phyloP scores from a whole-genome alignment of 768 basidiomycete species.

The Termitomyces sp. region DNA sequence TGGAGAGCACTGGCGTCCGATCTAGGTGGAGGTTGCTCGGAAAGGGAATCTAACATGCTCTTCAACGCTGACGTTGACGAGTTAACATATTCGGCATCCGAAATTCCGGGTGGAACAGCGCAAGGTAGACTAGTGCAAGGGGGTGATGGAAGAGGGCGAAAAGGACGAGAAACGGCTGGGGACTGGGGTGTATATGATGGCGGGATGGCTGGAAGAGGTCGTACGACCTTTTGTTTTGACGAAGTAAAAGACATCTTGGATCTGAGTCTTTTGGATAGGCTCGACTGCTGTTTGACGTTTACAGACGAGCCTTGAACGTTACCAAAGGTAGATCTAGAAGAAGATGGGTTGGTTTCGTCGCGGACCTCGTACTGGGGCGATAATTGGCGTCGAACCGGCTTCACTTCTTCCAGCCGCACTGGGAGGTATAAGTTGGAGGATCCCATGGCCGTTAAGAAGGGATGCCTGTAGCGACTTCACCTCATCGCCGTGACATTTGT shows the following conservation, averaged over 20 bases:
- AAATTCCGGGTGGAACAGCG: neutral
- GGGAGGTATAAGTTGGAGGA: neutral
- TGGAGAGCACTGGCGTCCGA: neutral
- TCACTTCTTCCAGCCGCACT: neutral
- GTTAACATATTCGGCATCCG: neutral
- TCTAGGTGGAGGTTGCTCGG: neutral
- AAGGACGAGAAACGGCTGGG: conserved; percentile 6
- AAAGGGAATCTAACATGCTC: neutral
- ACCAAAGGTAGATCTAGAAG: neutral
- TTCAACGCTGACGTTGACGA: neutral
- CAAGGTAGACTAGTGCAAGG: conserved; percentile 1
- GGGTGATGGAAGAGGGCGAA: conserved; percentile 14
- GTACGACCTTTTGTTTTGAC: neutral
- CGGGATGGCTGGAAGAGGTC: conserved; percentile 16
- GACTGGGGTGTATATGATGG: neutral
- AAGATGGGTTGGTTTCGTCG: neutral
- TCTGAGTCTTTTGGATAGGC: neutral
- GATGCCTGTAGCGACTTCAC: neutral
- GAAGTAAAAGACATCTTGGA: neutral
- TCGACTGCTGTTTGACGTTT: neutral
- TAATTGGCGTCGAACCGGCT: neutral
- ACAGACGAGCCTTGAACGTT: neutral
- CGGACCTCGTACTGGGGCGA: neutral
- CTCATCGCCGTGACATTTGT: conserved; percentile 5
- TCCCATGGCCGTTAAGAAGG: neutral